Percentiles rank a stretch among this genome's conserved stretches.
These are phyloP conservation scores for Pinus tabuliformis DNA, from an alignment of 75 land plant genomes.

Conservation along the genomic window DNA sequence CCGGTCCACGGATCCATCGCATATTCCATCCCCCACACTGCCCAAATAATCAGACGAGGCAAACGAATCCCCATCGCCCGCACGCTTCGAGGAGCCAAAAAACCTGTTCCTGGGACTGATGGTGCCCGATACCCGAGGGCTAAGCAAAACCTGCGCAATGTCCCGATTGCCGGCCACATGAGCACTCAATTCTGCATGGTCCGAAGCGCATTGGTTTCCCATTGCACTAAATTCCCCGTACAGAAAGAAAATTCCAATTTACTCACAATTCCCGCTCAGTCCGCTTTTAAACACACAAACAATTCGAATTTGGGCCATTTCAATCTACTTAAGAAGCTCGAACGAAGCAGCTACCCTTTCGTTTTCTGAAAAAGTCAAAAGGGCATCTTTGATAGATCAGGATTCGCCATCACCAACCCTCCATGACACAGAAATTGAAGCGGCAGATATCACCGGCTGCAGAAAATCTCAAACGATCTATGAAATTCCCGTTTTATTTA, in stretches of 20 bases:
- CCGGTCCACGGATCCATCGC: neutral
- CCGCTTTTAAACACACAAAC: neutral
- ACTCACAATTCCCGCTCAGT: neutral
- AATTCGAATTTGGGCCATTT: neutral
- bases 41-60: neutral
- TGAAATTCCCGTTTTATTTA: neutral
- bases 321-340: neutral
- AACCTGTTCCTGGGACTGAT: conserved; percentile 15
- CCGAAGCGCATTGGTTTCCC: conserved; percentile 4
- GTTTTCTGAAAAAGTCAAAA: neutral
- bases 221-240: neutral
- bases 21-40: neutral
- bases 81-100: neutral
- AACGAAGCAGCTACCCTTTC: neutral
- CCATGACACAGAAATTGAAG: neutral
- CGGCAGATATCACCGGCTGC: neutral
- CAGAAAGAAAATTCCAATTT: no score
- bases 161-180: conserved; percentile 6
- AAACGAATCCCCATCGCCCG: neutral
- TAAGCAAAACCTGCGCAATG: conserved; percentile 18
- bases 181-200: neutral
- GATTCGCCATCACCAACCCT: no score
- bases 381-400: neutral
- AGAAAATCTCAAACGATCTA: neutral
- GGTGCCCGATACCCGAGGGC: conserved; percentile 15